Evolutionary conservation across 768 basidiomycete genomes (phyloP).

Genomic region (Kockovaella imperatae): DNA sequence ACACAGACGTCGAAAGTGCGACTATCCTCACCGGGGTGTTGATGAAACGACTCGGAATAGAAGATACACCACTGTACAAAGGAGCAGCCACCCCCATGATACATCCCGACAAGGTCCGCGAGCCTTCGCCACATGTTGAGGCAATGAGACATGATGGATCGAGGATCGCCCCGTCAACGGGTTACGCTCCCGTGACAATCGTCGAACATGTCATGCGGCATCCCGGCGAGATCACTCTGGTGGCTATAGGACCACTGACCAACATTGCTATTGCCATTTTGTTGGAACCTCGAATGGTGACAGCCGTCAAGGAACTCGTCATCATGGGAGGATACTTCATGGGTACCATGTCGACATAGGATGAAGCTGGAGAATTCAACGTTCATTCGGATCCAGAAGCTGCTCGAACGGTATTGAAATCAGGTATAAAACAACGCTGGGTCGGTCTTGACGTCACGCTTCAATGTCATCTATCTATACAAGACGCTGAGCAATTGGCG

Average conservation of each 20-base stretch:
- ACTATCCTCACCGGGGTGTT: conserved; percentile 10
- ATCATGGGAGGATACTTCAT: conserved; percentile 3
- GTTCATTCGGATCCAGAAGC: conserved; percentile 2
- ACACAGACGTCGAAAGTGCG: conserved; percentile 8
- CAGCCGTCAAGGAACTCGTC: conserved; percentile 3
- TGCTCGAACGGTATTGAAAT: neutral
- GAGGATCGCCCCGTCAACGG: neutral
- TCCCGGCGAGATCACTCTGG: conserved; percentile 2
- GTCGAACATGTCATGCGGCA: neutral
- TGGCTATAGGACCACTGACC: conserved; percentile 4
- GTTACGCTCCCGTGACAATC: neutral
- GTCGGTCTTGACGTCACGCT: conserved; percentile 5
- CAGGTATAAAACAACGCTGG: conserved; percentile 1
- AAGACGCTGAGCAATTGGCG: neutral
- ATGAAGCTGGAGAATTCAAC: conserved; percentile 4
- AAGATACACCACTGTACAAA: too few species aligned
- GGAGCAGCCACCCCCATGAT: too few species aligned
- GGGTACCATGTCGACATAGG: conserved; percentile 1
- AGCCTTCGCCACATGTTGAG: too few species aligned
- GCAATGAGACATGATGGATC: too few species aligned
- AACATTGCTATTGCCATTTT: conserved; percentile 2
- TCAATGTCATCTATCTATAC: neutral
- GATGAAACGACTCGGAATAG: too few species aligned
- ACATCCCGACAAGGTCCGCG: too few species aligned
- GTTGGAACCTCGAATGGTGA: conserved; percentile 1